These are phyloP conservation scores for Backusella parvicylindrica DNA, from an alignment of 192 early-diverging fungal genomes.

Conservation along the genomic window DNA sequence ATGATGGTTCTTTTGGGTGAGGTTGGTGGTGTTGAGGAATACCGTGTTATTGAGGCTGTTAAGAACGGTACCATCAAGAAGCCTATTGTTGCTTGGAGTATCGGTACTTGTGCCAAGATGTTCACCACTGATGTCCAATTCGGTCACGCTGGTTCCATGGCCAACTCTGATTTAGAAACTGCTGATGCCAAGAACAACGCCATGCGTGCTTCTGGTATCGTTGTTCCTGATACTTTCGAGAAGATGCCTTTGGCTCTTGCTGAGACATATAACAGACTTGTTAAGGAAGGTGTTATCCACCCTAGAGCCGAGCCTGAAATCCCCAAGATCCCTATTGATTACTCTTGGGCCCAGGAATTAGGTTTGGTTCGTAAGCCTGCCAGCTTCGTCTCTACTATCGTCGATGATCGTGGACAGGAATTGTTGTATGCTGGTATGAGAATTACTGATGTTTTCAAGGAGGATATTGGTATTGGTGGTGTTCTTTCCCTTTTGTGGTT, in stretches of 20 bases:
- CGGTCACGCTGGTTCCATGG: slow-evolving; percentile 95
- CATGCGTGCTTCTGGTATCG: slow-evolving; percentile 79
- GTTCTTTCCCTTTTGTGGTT: slow-evolving; percentile 98
- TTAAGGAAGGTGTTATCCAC: slow-evolving; percentile 66
- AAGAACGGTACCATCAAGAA: slow-evolving; percentile 88
- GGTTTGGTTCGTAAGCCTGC: slow-evolving; percentile 98
- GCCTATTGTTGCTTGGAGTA: slow-evolving; percentile 99
- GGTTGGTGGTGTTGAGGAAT: slow-evolving; percentile 98
- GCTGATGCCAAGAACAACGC: slow-evolving; percentile 94
- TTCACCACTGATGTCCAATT: slow-evolving; percentile 99
- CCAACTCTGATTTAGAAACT: slow-evolving; percentile 94
- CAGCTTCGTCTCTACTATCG: slow-evolving; percentile 97
- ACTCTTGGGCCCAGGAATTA: slow-evolving; percentile 98
- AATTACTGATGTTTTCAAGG: slow-evolving; percentile 98
- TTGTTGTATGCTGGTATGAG: slow-evolving; percentile 97
- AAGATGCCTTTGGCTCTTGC: slow-evolving; percentile 79
- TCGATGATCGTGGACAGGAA: slow-evolving; percentile 99
- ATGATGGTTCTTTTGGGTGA: slow-evolving; percentile 95
- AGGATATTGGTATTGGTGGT: slow-evolving; percentile 97
- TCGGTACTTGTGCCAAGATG: slow-evolving; percentile 99
- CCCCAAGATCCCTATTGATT: slow-evolving; percentile 99
- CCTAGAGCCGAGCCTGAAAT: slow-evolving; percentile 82
- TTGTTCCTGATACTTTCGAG: slow-evolving; percentile 97
- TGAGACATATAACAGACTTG: slow-evolving; percentile 76
- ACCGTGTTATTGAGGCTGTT: slow-evolving; percentile 90